Conservation (phyloP, 345 rosid species). For the Gossypium thurberi region DNA sequence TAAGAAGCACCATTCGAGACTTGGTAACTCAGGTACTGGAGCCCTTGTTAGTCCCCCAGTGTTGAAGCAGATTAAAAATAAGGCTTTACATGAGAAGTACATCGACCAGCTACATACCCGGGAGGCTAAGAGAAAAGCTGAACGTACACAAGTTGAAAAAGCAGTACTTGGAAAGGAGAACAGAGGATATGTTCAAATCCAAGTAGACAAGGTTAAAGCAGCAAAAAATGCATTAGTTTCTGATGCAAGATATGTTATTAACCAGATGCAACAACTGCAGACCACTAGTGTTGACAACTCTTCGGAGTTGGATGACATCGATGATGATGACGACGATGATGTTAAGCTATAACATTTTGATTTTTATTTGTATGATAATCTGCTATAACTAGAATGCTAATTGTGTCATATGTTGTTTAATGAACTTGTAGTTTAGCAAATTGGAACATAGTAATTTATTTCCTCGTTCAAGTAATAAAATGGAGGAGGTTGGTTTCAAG, state of each 20-base stretch:
- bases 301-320: slow-evolving; percentile 24
- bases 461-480: too few relatives aligned
- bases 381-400: neutral
- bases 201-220: slow-evolving; percentile 36
- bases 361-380: neutral
- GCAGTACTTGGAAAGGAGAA: slow-evolving; percentile 40
- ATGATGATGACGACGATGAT: slow-evolving; percentile 30
- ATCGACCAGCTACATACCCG: slow-evolving; percentile 63
- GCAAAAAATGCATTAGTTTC: slow-evolving; percentile 48
- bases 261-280: slow-evolving; percentile 44
- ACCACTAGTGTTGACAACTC: slow-evolving; percentile 21
- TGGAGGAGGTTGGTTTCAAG: too few relatives aligned
- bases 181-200: slow-evolving; percentile 17
- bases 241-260: slow-evolving; percentile 56
- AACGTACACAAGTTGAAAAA: slow-evolving; percentile 14
- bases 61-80: slow-evolving; percentile 56
- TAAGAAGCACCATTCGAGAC: slow-evolving; percentile 36
- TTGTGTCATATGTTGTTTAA: neutral
- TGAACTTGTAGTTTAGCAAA: too few relatives aligned
- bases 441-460: too few relatives aligned
- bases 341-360: slow-evolving; percentile 14
- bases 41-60: slow-evolving; percentile 55
- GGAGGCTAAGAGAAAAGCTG: slow-evolving; percentile 71
- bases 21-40: slow-evolving; percentile 19
- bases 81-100: slow-evolving; percentile 70